Evolutionary conservation across 202 grass and related monocot genomes (phyloP), one percentile per base, ranked within the genome.

Genomic region (Panicum virgatum): DNA sequence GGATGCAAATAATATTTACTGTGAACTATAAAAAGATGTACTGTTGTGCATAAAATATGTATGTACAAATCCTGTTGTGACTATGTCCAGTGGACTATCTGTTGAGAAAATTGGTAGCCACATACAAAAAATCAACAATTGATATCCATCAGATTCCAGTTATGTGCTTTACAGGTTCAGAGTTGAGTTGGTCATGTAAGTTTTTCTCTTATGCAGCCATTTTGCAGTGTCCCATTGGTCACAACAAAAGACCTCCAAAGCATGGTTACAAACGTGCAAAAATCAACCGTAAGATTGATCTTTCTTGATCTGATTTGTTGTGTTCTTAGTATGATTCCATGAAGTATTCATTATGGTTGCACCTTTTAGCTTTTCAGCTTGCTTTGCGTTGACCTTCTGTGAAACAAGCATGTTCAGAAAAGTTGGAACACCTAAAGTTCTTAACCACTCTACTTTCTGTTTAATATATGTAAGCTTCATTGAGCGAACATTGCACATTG

Each of bases 221-320:
- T 86, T 91, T 98, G 80, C 90, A 95, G 48, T 80, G 57, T 88
- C 92, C 92, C 83, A 44, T n/a, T 78, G 44, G 23, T 78, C 77
- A 88, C 64, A 91, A 90, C 42, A 76, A 85, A 78, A 87, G 82
- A 73, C 89, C 92, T 83, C 75, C 20, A 73, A 81, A 66, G 85
- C 90, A 82, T 85, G 89, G 92, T 34, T 98, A 93, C 81, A 62
- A 83, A 36, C 88, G 88, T 57, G 82, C 81, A 84, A 88, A 93
- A 85, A 88, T 98, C 77, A 91, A 93, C 81, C 90, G 92, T 98
- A 98, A 95, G 96, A 89, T 59, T 53, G 26, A 72, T 32, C 68
- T 73, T 82, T 53, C 66, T 44, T 75, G 19, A 75, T 67, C 43
- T 58, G 6, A 57, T 77, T 73, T 79, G 15, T 54, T 73, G 39